Base-by-base conservation (phyloP, 352 stramenopile species). In the Blastocystis sp. region DNA sequence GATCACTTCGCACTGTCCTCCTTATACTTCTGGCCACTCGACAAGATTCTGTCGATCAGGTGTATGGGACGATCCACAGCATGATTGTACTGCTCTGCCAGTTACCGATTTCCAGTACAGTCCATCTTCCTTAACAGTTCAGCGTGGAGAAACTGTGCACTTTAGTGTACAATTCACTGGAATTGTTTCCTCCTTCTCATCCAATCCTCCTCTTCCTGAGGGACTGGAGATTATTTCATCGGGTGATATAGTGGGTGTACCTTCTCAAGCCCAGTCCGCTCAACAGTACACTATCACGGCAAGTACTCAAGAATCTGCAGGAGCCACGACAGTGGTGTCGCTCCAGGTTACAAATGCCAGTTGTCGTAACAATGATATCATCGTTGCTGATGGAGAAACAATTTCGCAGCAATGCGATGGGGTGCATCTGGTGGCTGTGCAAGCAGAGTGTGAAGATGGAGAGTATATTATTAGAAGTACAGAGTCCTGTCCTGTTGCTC, bases 1-100 rank as follows among this genome's bases (percentile, higher is more conserved):
- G 11, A 59, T 59, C 50, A 59, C 50, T 1, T 59, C 55, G 29
- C 20, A 37, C 20, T 88, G 77, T 34, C 77, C 77, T 54, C 20
- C 39, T 9, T 56, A 29, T 54, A 61, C 55, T 29, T 15, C n/a
- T 18, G 77, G 77, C n/a, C 23, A 79, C 29, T 20, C 11, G 13
- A 79, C 43, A 59, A 56, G 77, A 37, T 59, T 68, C 45, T 88
- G 77, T 23, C 23, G 9, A 11, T 59, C 68, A 23, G 66, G 66
- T 23, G 53, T 66, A 2, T 87, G 43, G 26, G 37, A n/a, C 26
- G 76, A 76, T 26, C 5, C 15, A 1, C n/a, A 29, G 15, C 11
- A 61, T 23, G 55, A 39, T 39, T 87, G 76, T 20, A 26, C 41
- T 20, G 0, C 54, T 34, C 3, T 50, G 6, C 53, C 77, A 18